Conservation (phyloP, 768 basidiomycete genomes). For the Lentinula sp. region DNA sequence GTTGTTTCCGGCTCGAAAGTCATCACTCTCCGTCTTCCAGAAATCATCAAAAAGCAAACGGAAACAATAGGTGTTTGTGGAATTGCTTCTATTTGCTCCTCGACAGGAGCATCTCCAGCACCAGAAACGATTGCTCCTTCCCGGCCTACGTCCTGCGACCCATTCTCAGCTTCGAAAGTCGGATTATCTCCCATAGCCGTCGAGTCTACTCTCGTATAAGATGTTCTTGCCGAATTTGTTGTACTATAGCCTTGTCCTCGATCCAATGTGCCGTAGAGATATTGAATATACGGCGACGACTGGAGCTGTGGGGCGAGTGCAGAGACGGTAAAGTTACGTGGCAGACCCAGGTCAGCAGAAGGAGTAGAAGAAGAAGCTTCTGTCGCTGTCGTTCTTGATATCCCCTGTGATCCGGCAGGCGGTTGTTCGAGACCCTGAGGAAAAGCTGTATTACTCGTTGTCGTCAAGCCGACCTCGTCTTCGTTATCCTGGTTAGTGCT, state of each 20-base stretch:
- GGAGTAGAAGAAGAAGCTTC: neutral
- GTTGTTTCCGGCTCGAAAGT: conserved; percentile 71
- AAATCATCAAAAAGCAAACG: conserved; percentile 68
- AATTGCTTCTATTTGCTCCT: conserved; percentile 12
- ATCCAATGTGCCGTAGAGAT: neutral
- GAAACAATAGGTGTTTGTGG: conserved; percentile 61
- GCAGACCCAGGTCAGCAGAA: neutral
- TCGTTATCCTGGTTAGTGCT: neutral
- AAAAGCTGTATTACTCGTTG: neutral
- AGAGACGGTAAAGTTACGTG: conserved; percentile 3
- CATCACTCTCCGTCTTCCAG: conserved; percentile 64
- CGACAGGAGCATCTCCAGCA: neutral
- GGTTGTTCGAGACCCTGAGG: neutral
- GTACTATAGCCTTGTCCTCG: conserved; percentile 3
- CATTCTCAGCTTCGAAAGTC: neutral
- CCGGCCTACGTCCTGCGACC: neutral
- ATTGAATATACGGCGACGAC: neutral
- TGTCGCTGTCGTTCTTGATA: conserved; percentile 1
- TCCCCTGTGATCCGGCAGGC: conserved; percentile 3
- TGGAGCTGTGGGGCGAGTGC: neutral
- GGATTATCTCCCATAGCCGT: neutral
- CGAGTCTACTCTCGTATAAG: neutral
- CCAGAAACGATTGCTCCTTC: neutral
- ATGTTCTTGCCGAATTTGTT: conserved; percentile 1
- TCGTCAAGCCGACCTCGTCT: neutral